phyloP scores from a whole-genome alignment of 176 grass and related monocot species.

The Phoenix dactylifera region DNA sequence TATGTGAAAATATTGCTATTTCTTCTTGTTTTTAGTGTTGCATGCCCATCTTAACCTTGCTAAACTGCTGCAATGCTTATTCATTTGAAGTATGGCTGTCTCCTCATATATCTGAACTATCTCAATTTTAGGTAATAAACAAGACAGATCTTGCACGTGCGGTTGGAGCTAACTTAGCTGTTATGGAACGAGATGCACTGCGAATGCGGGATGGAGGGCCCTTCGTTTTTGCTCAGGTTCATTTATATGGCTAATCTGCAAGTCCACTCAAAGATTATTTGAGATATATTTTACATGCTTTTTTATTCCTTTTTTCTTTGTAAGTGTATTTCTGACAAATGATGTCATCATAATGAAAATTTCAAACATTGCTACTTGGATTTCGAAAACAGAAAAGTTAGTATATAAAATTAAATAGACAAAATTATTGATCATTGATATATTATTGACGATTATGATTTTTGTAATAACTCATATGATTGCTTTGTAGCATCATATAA shows the following conservation, averaged over 20 bases:
- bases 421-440: too few relatives aligned
- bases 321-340: too few relatives aligned
- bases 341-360: too few relatives aligned
- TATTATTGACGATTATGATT: too few relatives aligned
- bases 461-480: too few relatives aligned
- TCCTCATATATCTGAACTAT: background rate
- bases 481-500: too few relatives aligned
- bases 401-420: too few relatives aligned
- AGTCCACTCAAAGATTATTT: too few relatives aligned
- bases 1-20: conserved; percentile 10
- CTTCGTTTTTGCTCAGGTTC: conserved; percentile 87
- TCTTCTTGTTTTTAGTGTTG: conserved; percentile 1
- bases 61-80: background rate
- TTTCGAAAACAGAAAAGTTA: too few relatives aligned
- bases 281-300: too few relatives aligned
- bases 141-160: conserved; percentile 85
- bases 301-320: too few relatives aligned
- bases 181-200: conserved; percentile 79
- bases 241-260: background rate
- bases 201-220: conserved; percentile 92
- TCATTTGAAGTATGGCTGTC: background rate
- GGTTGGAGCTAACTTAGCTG: conserved; percentile 69
- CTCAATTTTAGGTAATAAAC: conserved; percentile 68
- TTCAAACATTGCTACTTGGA: too few relatives aligned
- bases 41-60: background rate